Evolutionary conservation across 129 eudicot genomes (phyloP), one percentile per base, ranked within the genome.

Genomic region (Escallonia rubra): DNA sequence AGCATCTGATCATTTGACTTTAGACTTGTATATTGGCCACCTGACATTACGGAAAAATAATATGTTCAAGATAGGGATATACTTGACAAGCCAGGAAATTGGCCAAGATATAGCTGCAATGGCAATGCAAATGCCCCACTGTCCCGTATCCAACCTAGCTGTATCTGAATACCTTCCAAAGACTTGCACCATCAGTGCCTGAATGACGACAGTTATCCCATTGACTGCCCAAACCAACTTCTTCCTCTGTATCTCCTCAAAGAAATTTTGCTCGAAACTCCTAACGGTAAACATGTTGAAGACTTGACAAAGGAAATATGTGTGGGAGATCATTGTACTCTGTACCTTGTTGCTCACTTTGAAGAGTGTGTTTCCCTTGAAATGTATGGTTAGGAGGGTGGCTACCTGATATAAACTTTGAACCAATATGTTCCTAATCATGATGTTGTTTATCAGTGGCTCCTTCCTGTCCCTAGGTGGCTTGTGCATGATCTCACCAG

Each of bases 91-190:
- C 34, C 34, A 64, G 34, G 43, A 44, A 11, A 48, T 48, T 2
- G 58, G 68, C 68, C 68, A 64, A 46, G 68, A 47, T 10, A 64
- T 8, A 14, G 46, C 3, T 46, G 68, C 68, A 46, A 64, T 6
- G 23, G 57, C 68, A 64, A 64, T 48, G 48, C 68, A 64, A 4
- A 34, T 56, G 7, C 68, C 68, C 68, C 68, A 64, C 14, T 64
- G 68, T 7, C 44, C n/a, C 68, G 45, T 23, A 15, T 23, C 48
- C 16, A 64, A 48, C 57, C 68, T 64, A 10, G 47, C 68, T 64
- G 68, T 64, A 48, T 64, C 58, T 8, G 68, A 57, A 64, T 46
- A 45, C 41, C 48, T 64, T 57, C 48, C 48, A 43, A 47, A 5
- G 34, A 48, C 8, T 10, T 64, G 57, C 7, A 64, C 57, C 43